Base-by-base conservation (phyloP, 805 yeast species). In the Kluyveromyces siamensis region DNA sequence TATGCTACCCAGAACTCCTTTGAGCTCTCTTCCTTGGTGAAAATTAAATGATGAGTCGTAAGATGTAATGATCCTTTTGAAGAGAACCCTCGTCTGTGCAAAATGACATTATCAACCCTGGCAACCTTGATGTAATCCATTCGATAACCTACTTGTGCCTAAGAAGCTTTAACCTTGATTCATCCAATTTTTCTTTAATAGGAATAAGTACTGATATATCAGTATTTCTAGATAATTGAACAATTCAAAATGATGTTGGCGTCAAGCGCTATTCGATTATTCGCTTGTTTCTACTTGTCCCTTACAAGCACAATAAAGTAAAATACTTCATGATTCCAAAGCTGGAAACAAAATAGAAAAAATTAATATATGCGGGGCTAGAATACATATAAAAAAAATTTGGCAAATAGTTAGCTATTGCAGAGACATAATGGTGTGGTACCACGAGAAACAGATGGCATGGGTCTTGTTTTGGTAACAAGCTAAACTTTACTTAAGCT, bases 1-100 rank as follows among this genome's bases (percentile, higher is more conserved):
- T 88, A 91, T 50, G 95, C 84, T 30, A 88, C 75, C 99, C 98
- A 93, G 30, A 87, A 77, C 63, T 93, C 98, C 49, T 80, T 71
- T 8, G 56, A 56, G 21, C 55, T 62, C 54, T 51, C 53, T 3
- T 50, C 52, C 33, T 71, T 67, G 0, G 79, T 73, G 62, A 84
- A 85, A 36, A 85, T 84, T 56, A 86, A 64, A 66, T 86, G 93
- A 61, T 85, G 90, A 6, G 87, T 78, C 2, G 90, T 83, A 41
- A 85, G 65, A 60, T 83, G 90, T 27, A 85, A 61, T 2, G 81
- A 72, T 1, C 91, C 93, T 11, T 63, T 62, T n/a, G 70, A 62
- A 8, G 74, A 67, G 35, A 63, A 65, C 13, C 89, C 90, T 46
- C 82, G 74, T 55, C 81, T 75, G 53, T 75, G 76, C 42, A 84